Conservation (phyloP, 2,329 filamentous ascomycete genomes). For the Diaporthe australafricana region DNA sequence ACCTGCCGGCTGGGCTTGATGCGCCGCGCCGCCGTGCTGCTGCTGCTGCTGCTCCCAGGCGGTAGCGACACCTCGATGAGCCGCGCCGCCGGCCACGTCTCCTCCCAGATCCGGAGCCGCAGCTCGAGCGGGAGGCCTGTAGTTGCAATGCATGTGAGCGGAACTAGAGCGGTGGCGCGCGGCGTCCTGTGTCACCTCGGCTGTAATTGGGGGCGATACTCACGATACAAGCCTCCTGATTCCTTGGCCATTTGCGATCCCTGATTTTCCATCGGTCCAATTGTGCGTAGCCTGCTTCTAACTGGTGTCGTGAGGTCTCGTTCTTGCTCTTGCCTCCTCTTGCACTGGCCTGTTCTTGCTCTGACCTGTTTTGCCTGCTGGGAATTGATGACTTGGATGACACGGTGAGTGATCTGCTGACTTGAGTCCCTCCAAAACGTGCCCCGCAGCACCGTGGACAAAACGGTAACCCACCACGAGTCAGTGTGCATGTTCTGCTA, state of each 20-base stretch:
- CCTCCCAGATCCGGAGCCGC: conserved; percentile 36
- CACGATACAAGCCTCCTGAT: conserved; percentile 28
- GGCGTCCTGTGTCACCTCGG: background rate
- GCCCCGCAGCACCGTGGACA: background rate
- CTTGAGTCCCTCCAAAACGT: background rate
- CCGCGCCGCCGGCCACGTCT: conserved; percentile 35
- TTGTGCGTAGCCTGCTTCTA: background rate
- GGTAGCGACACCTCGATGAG: conserved; percentile 35
- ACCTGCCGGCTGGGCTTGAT: conserved; percentile 37
- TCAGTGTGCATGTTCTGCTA: too few relatives aligned
- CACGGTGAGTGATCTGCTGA: conserved; percentile 11
- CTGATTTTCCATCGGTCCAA: conserved; percentile 17
- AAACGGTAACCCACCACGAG: background rate
- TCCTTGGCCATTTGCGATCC: background rate
- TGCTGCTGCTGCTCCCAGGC: background rate
- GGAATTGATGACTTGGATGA: background rate
- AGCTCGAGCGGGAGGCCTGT: conserved; percentile 35
- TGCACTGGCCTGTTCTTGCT: background rate
- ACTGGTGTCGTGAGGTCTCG: background rate
- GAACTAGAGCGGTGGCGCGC: background rate
- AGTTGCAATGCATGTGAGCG: conserved; percentile 16
- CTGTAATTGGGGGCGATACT: conserved; percentile 11
- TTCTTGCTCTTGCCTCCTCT: too few relatives aligned
- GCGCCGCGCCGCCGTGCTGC: background rate
- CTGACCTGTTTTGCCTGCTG: background rate